Percentiles rank a stretch among this genome's conserved stretches.
These are phyloP conservation scores for Diutina rugosa DNA, from an alignment of 1,139 yeast genomes.

Conservation along the genomic window DNA sequence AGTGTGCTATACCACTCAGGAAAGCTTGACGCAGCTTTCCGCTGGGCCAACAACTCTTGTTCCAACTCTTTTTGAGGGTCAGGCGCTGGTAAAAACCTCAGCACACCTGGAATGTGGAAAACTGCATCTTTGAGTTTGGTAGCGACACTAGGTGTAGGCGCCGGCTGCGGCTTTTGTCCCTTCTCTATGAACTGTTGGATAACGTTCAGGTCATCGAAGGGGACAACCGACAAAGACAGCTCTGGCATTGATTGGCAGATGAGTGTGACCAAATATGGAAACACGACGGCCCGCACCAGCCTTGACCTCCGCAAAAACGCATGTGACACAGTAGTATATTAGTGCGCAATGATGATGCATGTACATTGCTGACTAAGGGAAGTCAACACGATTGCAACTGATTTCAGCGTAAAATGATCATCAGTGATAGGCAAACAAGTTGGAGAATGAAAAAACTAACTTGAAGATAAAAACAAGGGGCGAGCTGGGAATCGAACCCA, in stretches of 20 bases:
- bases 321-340: not conserved
- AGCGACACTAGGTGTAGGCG: not conserved
- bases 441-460: too few species aligned
- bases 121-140: not conserved
- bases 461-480: not conserved
- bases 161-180: not conserved
- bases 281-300: not conserved
- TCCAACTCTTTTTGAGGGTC: not conserved
- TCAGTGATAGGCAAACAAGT: too few species aligned
- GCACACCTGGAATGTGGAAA: not conserved
- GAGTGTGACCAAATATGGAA: not conserved
- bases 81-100: not conserved
- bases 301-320: not conserved
- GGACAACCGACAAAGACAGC: not conserved
- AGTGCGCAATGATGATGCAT: not conserved
- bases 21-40: slow-evolving; percentile 51
- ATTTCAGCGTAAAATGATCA: too few species aligned
- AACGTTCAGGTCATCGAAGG: not conserved
- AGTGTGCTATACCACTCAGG: slow-evolving; percentile 60
- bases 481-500: not conserved
- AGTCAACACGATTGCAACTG: too few species aligned
- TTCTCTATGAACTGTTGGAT: not conserved
- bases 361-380: not conserved
- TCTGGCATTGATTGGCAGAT: not conserved
- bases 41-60: slow-evolving; percentile 27